A percentile compares a stretch with the other conserved stretches of the same genome.
Evolutionary conservation across 495 filamentous ascomycete species (phyloP).

Genomic region (Talaromyces trachyspermus): DNA sequence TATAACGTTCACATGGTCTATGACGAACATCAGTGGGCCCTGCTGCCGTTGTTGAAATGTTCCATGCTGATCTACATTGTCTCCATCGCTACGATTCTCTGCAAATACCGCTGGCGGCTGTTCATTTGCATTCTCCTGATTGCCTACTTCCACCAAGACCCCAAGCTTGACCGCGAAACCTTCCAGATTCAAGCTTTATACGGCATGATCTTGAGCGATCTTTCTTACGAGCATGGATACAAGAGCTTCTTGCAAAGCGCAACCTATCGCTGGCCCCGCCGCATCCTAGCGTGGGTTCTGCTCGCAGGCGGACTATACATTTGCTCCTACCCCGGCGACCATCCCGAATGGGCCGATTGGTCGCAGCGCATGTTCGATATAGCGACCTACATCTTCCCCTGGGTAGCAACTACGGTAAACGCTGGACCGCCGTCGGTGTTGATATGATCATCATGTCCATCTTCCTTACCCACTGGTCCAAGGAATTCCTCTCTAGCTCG

Average conservation of each 20-base stretch:
- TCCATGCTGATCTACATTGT: slow-evolving; percentile 56
- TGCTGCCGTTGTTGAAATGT: slow-evolving; percentile 53
- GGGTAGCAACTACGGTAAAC: slow-evolving; percentile 41
- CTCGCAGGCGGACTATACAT: slow-evolving; percentile 45
- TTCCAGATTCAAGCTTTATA: slow-evolving; percentile 55
- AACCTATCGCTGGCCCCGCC: slow-evolving; percentile 30
- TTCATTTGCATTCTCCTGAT: slow-evolving; percentile 41
- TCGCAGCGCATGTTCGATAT: slow-evolving; percentile 41
- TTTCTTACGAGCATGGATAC: slow-evolving; percentile 46
- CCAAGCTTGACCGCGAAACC: slow-evolving; percentile 23
- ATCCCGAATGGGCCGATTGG: slow-evolving; percentile 52
- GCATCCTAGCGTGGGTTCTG: slow-evolving; percentile 37
- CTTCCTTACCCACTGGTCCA: slow-evolving; percentile 49
- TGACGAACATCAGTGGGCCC: slow-evolving; percentile 60
- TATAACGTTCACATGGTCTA: slow-evolving; percentile 40
- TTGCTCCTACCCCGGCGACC: slow-evolving; percentile 52
- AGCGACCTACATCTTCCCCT: slow-evolving; percentile 45
- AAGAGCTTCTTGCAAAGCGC: slow-evolving; percentile 42
- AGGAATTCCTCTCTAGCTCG: slow-evolving; percentile 47
- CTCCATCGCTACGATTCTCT: slow-evolving; percentile 47
- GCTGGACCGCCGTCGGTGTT: slow-evolving; percentile 51
- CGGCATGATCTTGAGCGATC: slow-evolving; percentile 55
- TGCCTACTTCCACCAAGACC: slow-evolving; percentile 46
- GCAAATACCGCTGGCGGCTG: slow-evolving; percentile 50
- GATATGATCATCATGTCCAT: slow-evolving; percentile 51